Conservation (phyloP, 306 rosid species). For the Ochetophila trinervis region DNA sequence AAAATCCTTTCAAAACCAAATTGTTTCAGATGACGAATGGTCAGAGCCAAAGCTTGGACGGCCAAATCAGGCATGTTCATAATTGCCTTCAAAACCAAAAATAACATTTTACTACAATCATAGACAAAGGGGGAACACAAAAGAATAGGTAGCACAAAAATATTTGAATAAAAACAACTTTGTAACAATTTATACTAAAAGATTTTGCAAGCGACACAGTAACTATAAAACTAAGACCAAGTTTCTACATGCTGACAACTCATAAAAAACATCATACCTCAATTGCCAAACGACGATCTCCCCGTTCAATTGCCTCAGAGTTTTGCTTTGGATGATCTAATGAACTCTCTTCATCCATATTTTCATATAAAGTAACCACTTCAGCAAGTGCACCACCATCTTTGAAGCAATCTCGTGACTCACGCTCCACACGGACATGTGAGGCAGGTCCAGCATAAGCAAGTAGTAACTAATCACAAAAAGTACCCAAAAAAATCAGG, state of each 20-base stretch:
- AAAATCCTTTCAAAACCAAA: slow-evolving; percentile 81
- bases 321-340: slow-evolving; percentile 32
- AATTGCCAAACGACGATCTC: slow-evolving; percentile 42
- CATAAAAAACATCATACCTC: slow-evolving; percentile 44
- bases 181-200: background rate
- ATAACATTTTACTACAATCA: background rate
- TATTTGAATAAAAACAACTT: slow-evolving; percentile 6
- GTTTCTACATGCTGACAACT: slow-evolving; percentile 13
- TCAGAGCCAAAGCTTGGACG: slow-evolving; percentile 82
- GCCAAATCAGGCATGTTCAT: slow-evolving; percentile 76
- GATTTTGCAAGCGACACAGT: background rate
- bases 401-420: slow-evolving; percentile 57
- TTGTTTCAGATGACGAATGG: slow-evolving; percentile 69
- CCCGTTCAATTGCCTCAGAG: slow-evolving; percentile 33
- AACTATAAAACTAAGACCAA: slow-evolving; percentile 7
- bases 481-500: slow-evolving; percentile 6
- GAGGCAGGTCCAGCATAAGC: slow-evolving; percentile 94
- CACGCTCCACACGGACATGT: slow-evolving; percentile 74
- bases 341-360: slow-evolving; percentile 32
- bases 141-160: slow-evolving; percentile 13
- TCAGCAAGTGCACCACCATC: slow-evolving; percentile 87
- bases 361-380: slow-evolving; percentile 67
- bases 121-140: slow-evolving; percentile 11
- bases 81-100: slow-evolving; percentile 52
- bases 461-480: slow-evolving; percentile 53